Conservation (phyloP, 164 flowering plant genomes). For the Aristolochia californica region DNA sequence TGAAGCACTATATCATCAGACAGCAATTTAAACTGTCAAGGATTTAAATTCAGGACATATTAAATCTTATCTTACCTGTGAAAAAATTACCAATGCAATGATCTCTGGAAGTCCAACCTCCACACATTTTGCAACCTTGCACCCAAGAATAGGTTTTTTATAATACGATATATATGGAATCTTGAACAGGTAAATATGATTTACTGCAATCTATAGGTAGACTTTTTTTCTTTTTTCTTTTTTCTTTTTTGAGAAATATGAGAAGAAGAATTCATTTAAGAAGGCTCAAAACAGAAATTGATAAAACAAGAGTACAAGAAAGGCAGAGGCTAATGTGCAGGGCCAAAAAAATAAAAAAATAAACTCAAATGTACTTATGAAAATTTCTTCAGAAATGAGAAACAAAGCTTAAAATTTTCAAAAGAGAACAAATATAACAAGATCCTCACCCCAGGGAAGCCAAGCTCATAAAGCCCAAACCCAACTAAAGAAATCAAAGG, state of each 20-base stretch:
- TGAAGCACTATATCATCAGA: neutral
- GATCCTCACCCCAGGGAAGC: conserved; percentile 74
- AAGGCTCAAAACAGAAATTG: too few relatives aligned
- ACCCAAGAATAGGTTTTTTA: conserved; percentile 4
- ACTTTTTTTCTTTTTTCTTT: too few relatives aligned
- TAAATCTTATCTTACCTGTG: conserved; percentile 46
- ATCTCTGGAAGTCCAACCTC: conserved; percentile 86
- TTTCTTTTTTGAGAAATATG: too few relatives aligned
- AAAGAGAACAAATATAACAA: neutral
- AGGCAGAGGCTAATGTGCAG: too few relatives aligned
- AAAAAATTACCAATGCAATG: conserved; percentile 54
- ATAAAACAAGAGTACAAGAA: too few relatives aligned
- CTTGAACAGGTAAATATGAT: too few relatives aligned
- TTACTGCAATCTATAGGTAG: too few relatives aligned
- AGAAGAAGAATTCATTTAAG: too few relatives aligned
- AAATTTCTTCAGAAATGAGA: neutral
- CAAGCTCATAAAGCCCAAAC: conserved; percentile 77
- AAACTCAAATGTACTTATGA: neutral
- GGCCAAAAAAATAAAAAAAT: too few relatives aligned
- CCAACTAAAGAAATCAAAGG: conserved; percentile 82
- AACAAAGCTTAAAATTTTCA: neutral
- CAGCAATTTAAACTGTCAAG: too few relatives aligned
- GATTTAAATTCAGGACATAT: too few relatives aligned
- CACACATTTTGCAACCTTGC: conserved; percentile 73
- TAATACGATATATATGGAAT: neutral